Evolutionary conservation across 208 protist genomes (phyloP).

Genomic region (Leishmania martiniquensis): DNA sequence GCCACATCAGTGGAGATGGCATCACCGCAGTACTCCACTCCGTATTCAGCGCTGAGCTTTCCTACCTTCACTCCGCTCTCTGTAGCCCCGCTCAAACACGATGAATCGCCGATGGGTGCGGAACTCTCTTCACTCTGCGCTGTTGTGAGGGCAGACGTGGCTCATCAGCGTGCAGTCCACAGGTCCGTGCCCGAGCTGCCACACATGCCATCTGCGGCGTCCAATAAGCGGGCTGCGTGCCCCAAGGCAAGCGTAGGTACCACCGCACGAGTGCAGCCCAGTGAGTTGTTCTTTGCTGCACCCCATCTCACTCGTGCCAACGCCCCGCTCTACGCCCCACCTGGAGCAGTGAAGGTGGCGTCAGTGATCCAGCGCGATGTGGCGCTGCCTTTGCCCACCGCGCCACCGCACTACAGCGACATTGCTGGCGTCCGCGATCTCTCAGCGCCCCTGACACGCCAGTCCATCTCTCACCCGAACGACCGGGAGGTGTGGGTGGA

Average conservation of each 20-base stretch:
- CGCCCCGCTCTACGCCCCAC: conserved; percentile 27
- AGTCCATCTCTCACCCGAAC: not conserved
- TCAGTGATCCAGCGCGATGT: not conserved
- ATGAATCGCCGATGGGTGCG: conserved; percentile 1
- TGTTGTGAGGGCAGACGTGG: conserved; percentile 17
- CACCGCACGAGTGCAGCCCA: not conserved
- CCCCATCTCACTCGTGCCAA: conserved; percentile 19
- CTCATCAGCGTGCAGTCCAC: not conserved
- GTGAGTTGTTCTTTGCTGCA: not conserved
- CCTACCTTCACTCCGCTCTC: conserved; percentile 44
- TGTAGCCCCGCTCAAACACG: conserved; percentile 24
- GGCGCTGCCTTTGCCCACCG: not conserved
- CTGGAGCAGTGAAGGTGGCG: not conserved
- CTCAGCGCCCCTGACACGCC: not conserved
- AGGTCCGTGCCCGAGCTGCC: not conserved
- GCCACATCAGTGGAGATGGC: conserved; percentile 7
- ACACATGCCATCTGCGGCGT: not conserved
- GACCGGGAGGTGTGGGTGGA: not conserved
- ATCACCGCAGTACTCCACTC: conserved; percentile 38
- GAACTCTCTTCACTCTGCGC: conserved; percentile 17
- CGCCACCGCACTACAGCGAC: conserved; percentile 11
- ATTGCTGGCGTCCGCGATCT: conserved; percentile 10
- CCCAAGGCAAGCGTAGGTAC: not conserved
- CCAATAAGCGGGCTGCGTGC: not conserved
- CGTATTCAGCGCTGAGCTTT: conserved; percentile 39